These are phyloP conservation scores for Pleurostoma richardsiae DNA, from an alignment of 2,329 filamentous ascomycete genomes.

Conservation along the genomic window DNA sequence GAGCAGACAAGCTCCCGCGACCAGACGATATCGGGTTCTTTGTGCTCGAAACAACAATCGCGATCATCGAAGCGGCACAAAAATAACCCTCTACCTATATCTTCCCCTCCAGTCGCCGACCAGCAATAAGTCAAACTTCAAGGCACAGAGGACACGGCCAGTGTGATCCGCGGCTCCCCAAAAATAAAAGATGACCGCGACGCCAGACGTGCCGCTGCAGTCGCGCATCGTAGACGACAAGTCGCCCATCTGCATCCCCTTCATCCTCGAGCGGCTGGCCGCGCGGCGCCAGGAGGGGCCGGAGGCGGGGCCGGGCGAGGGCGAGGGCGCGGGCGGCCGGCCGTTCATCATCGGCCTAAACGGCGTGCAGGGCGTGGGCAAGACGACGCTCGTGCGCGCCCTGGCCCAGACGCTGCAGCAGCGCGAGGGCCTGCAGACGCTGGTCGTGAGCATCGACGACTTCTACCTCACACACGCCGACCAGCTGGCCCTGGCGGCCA, in stretches of 20 bases:
- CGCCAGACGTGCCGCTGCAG: conserved; percentile 20
- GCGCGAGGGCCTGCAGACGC: conserved; percentile 53
- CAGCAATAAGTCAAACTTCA: too few species aligned
- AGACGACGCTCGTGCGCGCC: conserved; percentile 76
- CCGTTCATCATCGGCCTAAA: conserved; percentile 87
- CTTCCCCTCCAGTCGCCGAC: too few species aligned
- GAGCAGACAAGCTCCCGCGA: too few species aligned
- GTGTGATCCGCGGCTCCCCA: too few species aligned
- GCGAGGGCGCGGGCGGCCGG: conserved; percentile 17
- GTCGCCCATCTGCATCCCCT: conserved; percentile 70
- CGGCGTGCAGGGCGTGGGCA: conserved; percentile 86
- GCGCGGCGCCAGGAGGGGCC: conserved; percentile 31
- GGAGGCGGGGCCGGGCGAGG: conserved; percentile 1
- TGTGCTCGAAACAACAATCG: too few species aligned
- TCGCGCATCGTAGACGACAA: conserved; percentile 67
- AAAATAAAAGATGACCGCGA: conserved; percentile 14
- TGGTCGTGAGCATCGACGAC: conserved; percentile 82
- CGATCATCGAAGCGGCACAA: too few species aligned
- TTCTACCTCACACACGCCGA: conserved; percentile 74
- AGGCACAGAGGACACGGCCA: too few species aligned
- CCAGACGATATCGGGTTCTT: too few species aligned
- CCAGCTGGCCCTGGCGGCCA: conserved; percentile 59
- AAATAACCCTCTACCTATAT: too few species aligned
- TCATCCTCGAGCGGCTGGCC: conserved; percentile 60
- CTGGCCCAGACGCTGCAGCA: conserved; percentile 57